Evolutionary conservation across 1,139 yeast genomes (phyloP), one percentile per base, ranked within the genome.

Genomic region (Protomyces inouyei): DNA sequence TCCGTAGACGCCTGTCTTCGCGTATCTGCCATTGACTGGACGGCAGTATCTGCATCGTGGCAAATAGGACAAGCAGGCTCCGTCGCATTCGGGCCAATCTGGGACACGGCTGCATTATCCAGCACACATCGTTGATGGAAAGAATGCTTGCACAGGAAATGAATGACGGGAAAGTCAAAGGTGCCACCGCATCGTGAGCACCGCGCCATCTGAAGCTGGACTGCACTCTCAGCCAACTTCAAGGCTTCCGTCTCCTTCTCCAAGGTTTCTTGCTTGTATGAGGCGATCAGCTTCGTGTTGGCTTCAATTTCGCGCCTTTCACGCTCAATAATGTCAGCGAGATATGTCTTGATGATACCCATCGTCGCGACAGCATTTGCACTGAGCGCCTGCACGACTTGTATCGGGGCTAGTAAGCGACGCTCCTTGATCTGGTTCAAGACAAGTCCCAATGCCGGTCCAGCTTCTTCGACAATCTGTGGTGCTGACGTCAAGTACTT

Each of bases 111-210:
- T n/a, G 48, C 48, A 18, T 43, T 18, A 52, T 71, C 68, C 60
- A 81, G 80, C 25, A 93, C 75, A 72, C 98, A 95, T 61, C 88
- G 79, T 70, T 87, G 90, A 73, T 93, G 98, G 72, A 84, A 91
- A 2, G 95, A 85, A 72, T 93, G 98, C 63, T 82, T 82, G 76
- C 98, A 93, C 67, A 85, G 84, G 77, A 92, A 95, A 71, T 89
- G 96, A 0, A 88, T 82, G 8, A 87, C 82, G 0, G 98, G 98
- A 64, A 86, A 80, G 67, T 90, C 96, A 38, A 93, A 76, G 32
- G 83, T 80, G 61, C 82, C 78, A 16, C 83, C 79, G 73, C 98
- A 95, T 6, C 85, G 80, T 21, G 85, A 79, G 73, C 98, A 95
- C 59, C 80, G 80, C 28, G 86, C 81, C 68, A 86, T 84, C 71